Evolutionary conservation across 106 monocot genomes (phyloP).

Genomic region (Dendrobium nobile): DNA sequence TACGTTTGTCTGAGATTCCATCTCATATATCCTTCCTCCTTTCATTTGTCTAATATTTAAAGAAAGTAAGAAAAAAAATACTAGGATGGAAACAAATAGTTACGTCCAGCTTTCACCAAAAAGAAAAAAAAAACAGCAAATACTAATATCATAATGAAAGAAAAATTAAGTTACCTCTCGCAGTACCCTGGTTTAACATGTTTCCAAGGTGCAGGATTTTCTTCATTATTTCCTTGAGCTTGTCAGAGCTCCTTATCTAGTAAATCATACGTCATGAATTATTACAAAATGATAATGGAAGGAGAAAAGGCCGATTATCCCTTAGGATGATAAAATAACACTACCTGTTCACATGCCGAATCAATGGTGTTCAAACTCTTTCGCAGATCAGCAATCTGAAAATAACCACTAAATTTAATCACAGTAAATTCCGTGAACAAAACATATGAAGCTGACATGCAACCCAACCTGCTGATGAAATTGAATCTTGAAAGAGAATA

Average conservation of each 20-base stretch:
- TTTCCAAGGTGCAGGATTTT: constrained; percentile 69
- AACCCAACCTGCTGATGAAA: constrained; percentile 2
- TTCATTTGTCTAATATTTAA: neutral
- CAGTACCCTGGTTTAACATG: constrained; percentile 78
- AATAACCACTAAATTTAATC: neutral
- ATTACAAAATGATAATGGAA: neutral
- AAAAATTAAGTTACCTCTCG: constrained; percentile 49
- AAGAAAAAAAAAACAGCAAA: neutral
- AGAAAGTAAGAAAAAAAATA: neutral
- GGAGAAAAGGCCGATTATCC: neutral
- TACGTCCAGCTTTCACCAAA: neutral
- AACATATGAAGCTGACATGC: neutral
- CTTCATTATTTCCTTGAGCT: constrained; percentile 77
- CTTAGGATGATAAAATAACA: neutral
- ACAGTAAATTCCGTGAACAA: neutral
- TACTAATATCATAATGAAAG: neutral
- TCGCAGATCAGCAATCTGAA: constrained; percentile 67
- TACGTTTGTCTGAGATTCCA: neutral
- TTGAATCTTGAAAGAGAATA: constrained; percentile 14
- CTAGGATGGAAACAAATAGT: neutral
- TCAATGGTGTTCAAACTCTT: constrained; percentile 49
- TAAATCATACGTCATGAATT: neutral
- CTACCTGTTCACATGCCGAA: constrained; percentile 50
- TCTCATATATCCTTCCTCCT: neutral
- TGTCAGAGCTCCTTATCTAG: constrained; percentile 58